A percentile compares a stretch with the other conserved stretches of the same genome.
phyloP scores from a whole-genome alignment of 2,329 filamentous ascomycete genomes.

The Pseudogymnoascus sp. region DNA sequence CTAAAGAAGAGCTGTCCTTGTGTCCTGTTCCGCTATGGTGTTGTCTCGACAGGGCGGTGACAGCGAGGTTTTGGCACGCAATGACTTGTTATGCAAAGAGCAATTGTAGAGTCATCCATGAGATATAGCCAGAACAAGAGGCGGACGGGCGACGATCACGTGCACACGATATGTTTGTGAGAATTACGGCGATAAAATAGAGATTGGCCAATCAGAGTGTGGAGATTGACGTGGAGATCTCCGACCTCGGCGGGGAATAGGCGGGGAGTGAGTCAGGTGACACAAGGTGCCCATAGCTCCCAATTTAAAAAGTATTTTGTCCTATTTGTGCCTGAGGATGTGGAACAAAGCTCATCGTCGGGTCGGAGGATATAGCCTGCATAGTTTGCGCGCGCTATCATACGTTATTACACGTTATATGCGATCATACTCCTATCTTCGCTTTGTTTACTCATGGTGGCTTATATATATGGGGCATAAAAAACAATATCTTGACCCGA shows the following conservation, averaged over 20 bases:
- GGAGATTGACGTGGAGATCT: conserved; percentile 1
- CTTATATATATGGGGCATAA: neutral
- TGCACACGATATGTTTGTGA: conserved; percentile 7
- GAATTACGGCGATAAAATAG: neutral
- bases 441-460: neutral
- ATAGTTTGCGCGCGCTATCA: neutral
- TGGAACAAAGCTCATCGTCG: neutral
- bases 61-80: conserved; percentile 5
- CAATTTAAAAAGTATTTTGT: neutral
- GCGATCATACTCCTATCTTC: neutral
- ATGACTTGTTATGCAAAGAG: neutral
- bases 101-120: conserved; percentile 9
- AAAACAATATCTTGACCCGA: neutral
- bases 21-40: conserved; percentile 2
- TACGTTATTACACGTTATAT: neutral
- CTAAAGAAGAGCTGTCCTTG: conserved; percentile 4
- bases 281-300: neutral
- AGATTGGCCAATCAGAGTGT: neutral
- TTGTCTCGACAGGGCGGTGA: conserved; percentile 3
- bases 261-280: conserved; percentile 5
- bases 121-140: conserved; percentile 5
- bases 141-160: neutral
- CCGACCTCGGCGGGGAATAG: conserved; percentile 6
- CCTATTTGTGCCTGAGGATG: neutral
- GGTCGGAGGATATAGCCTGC: neutral